Evolutionary conservation across 2,329 filamentous ascomycete genomes (phyloP), one percentile per base, ranked within the genome.

Genomic region (Xylaria hypoxylon): DNA sequence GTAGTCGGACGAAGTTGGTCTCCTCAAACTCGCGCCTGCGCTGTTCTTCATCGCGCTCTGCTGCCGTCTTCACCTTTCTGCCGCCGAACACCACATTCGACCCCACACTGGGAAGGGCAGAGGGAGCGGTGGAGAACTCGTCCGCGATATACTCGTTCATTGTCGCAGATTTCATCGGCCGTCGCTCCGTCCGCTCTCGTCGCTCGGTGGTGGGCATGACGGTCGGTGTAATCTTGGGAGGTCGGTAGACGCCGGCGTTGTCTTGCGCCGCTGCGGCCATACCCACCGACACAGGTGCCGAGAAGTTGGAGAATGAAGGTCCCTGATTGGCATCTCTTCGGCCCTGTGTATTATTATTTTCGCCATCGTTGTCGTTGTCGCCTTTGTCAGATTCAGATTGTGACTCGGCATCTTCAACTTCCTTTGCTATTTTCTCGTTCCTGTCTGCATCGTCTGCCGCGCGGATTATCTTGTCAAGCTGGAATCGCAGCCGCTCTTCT

Each of bases 391-490:
- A 77, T n/a, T 67, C 77, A 5, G 72, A 81, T 0, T 79, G 79
- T 2, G 77, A 76, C 50, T 81, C 80, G 3, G 78, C 79, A 2
- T 74, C 75, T 55, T 77, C 75, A 3, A 56, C 64, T n/a, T 74
- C 80, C 56, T 74, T 79, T 15, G 64, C 66, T 7, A 70, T 65
- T 52, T 79, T 76, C 6, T 79, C 77, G 5, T 75, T 77, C 38
- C 86, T 83, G 69, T 90, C 86, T 3, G 88, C 86, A 72, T 95
- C 90, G 68, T 97, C 92, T 40, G 94, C 94, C 0, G 93, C 92
- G 69, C 93, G 91, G 22, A 99, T 85, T 28, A 97, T 94, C 77
- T 97, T 96, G 79, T 98, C 95, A 74, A 99, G 93, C 77, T 97
- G 94, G 80, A 97, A 99, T 71, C 94, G 95, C 68, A 99, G 81